Conservation (phyloP, 192 early-diverging fungal species). For the Linnemannia hyalina region DNA sequence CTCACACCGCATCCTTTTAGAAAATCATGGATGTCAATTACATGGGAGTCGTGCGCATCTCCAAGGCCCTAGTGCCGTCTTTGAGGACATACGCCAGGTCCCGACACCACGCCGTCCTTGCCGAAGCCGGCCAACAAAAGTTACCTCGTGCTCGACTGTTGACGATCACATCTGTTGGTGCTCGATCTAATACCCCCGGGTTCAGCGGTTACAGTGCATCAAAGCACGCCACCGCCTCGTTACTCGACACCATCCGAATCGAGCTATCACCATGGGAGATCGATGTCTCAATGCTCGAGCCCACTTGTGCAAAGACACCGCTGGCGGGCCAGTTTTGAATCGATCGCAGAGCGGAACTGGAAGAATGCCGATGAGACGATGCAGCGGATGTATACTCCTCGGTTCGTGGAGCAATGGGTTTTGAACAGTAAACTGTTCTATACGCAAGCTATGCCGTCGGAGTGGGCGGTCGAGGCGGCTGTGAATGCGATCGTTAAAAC, state of each 20-base stretch:
- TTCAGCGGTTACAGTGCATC: conserved; percentile 57
- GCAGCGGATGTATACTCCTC: conserved; percentile 31
- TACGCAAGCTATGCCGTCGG: conserved; percentile 38
- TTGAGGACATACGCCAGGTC: conserved; percentile 42
- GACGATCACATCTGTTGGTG: conserved; percentile 56
- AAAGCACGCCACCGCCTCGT: conserved; percentile 59
- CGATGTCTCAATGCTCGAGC: conserved; percentile 58
- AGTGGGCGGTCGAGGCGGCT: conserved; percentile 37
- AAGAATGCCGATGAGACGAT: conserved; percentile 8
- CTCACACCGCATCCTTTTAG: background rate
- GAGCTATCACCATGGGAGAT: conserved; percentile 63
- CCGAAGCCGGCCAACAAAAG: conserved; percentile 23
- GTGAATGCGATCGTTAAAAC: conserved; percentile 38
- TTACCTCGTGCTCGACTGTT: conserved; percentile 55
- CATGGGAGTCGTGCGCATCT: conserved; percentile 56
- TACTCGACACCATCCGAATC: conserved; percentile 58
- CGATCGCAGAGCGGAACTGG: conserved; percentile 17
- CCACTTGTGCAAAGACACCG: conserved; percentile 48
- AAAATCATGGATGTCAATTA: conserved; percentile 62
- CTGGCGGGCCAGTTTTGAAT: conserved; percentile 10
- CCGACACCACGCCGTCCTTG: conserved; percentile 28
- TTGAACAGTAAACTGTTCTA: conserved; percentile 10
- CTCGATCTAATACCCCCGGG: conserved; percentile 44
- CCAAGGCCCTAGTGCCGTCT: conserved; percentile 55
- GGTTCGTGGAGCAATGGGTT: conserved; percentile 16